A percentile compares a stretch with the other conserved stretches of the same genome.
These are phyloP conservation scores for Apophysomyces sp. DNA, from an alignment of 371 early-diverging fungal species.

Conservation along the genomic window DNA sequence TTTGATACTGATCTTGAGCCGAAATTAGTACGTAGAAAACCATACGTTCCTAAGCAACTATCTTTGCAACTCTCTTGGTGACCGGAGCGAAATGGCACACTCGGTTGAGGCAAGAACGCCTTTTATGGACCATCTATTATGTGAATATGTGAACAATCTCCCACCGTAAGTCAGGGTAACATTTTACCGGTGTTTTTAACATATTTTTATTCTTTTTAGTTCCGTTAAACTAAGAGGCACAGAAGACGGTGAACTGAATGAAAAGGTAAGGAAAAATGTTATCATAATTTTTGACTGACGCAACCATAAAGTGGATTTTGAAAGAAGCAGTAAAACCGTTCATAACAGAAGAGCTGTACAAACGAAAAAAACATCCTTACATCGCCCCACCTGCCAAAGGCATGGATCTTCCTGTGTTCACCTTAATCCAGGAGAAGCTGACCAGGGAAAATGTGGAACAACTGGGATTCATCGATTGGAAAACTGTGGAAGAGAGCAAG, in stretches of 20 bases:
- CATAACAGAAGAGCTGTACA: constrained; percentile 21
- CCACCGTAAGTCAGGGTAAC: constrained; percentile 11
- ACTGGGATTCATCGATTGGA: constrained; percentile 15
- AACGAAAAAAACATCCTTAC: constrained; percentile 22
- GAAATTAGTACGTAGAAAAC: constrained; percentile 16
- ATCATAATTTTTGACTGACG: neutral
- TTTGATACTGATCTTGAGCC: neutral
- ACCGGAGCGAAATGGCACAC: constrained; percentile 30
- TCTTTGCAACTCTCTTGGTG: constrained; percentile 22
- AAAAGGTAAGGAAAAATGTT: neutral
- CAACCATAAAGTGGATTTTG: constrained; percentile 22
- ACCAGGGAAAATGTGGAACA: constrained; percentile 10
- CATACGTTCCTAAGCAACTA: constrained; percentile 19
- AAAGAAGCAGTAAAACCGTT: constrained; percentile 24
- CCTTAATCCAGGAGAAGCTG: constrained; percentile 7
- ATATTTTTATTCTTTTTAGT: neutral
- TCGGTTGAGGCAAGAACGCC: constrained; percentile 27
- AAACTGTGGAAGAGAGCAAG: neutral
- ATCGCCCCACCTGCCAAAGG: constrained; percentile 17
- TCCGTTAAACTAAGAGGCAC: neutral
- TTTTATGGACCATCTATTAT: constrained; percentile 19
- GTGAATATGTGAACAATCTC: constrained; percentile 23
- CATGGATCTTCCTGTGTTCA: neutral
- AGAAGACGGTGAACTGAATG: neutral
- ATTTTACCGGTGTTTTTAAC: no score